Evolutionary conservation across 306 rosid species (phyloP).

Genomic region (Lathyrus oleraceus): DNA sequence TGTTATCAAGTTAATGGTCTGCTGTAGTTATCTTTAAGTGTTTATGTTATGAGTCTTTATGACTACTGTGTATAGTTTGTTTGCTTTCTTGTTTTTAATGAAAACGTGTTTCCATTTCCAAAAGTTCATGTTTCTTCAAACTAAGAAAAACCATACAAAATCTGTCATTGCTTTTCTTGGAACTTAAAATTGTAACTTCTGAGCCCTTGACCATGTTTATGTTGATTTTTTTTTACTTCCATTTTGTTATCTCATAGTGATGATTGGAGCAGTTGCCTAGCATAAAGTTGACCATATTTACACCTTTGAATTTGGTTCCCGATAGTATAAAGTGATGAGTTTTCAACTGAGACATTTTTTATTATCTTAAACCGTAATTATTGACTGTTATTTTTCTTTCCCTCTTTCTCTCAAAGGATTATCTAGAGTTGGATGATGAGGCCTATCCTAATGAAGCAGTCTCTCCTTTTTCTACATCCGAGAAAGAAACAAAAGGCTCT

Average conservation of each 20-base stretch:
- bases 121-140: background rate
- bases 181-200: background rate
- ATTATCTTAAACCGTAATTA: slow-evolving; percentile 1
- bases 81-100: background rate
- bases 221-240: slow-evolving; percentile 2
- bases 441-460: slow-evolving; percentile 47
- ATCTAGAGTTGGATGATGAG: slow-evolving; percentile 80
- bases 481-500: slow-evolving; percentile 40
- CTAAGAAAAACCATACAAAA: background rate
- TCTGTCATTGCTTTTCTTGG: background rate
- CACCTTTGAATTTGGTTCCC: slow-evolving; percentile 8
- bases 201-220: background rate
- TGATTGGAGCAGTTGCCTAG: background rate
- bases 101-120: background rate
- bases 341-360: slow-evolving; percentile 4
- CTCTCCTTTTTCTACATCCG: slow-evolving; percentile 40
- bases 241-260: slow-evolving; percentile 12
- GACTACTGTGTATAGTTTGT: background rate
- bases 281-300: too few species aligned
- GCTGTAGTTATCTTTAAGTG: background rate
- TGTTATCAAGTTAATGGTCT: background rate
- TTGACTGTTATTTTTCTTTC: slow-evolving; percentile 4
- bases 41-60: background rate
- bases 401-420: slow-evolving; percentile 46
- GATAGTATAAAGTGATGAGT: background rate